phyloP scores from a whole-genome alignment of 2,329 filamentous ascomycete genomes.

The Domatiomyces catenatus region DNA sequence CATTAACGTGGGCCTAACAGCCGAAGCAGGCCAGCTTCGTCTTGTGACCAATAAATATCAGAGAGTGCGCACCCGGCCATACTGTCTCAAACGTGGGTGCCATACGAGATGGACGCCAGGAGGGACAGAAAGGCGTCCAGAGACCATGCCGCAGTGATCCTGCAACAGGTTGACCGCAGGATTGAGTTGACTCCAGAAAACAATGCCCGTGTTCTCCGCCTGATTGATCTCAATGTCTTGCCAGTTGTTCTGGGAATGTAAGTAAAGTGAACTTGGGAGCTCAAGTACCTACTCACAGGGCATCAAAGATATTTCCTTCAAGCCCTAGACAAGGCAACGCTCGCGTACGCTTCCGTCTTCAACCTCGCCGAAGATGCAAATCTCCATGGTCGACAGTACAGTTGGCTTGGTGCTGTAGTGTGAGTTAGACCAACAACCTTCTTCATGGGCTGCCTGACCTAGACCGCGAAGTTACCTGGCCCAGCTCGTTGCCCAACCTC shows the following conservation, averaged over 20 bases:
- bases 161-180: constrained; percentile 31
- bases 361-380: constrained; percentile 44
- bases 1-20: too few relatives aligned
- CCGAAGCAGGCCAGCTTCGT: not conserved
- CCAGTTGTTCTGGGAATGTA: constrained; percentile 43
- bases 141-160: constrained; percentile 37
- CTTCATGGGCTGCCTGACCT: not conserved
- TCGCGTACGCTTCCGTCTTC: constrained; percentile 48
- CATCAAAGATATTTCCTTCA: constrained; percentile 38
- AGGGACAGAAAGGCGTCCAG: constrained; percentile 6
- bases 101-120: not conserved
- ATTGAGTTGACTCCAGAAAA: constrained; percentile 38
- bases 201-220: constrained; percentile 36
- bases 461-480: constrained; percentile 29
- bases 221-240: constrained; percentile 37
- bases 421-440: not conserved
- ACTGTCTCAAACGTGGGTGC: not conserved
- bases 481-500: constrained; percentile 38
- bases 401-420: constrained; percentile 37
- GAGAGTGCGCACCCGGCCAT: not conserved
- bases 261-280: not conserved
- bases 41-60: not conserved
- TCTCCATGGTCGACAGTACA: constrained; percentile 41
- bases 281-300: not conserved
- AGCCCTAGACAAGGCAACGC: constrained; percentile 46